Base-by-base conservation (phyloP, 176 grass and related monocot species). In the Musa beccarii region DNA sequence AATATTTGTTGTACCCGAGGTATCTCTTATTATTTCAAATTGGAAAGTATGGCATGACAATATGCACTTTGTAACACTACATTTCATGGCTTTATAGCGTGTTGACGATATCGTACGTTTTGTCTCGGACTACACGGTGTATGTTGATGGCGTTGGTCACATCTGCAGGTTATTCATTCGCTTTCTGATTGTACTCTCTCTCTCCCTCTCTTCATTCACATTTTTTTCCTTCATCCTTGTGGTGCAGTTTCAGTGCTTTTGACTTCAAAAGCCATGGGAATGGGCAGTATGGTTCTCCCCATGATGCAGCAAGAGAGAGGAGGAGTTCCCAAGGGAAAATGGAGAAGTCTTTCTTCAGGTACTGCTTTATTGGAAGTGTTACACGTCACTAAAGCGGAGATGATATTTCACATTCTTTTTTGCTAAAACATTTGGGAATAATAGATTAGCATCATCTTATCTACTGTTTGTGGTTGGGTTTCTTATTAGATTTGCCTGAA, bases 321-420 rank as follows among this genome's bases (percentile, higher is more conserved):
- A 86, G 90, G 77, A 99, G 96, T 74, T 95, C 96, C 68, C 96
- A 99, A 85, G 96, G 96, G 51, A 99, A 99, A 87, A 86, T 92
- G 86, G 96, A 99, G 81, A 99, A 99, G 84, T 99, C 96, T 78
- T 95, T 94, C 74, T 86, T 99, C 77, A 99, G 96, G 96, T 99
- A 84, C 52, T 69, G 17, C 0, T 73, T 29, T 6, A 14, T 28
- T 20, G 10, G 34, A 43, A 43, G 34, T 43, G 34, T 43, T 43
- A 6, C 0, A 6, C 0, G 34, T 43, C 34, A 6, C 4, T 43
- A 6, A 43, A 43, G 34, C 34, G 6, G 4, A 43, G 34, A 43
- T 43, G 4, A n/a, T 43, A 25, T 28, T 51, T 20, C 10, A 14
- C 3, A 28, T 21, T 49, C 17, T 69, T 13, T 16, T 69, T 0